A percentile compares a stretch with the other conserved stretches of the same genome.
These are phyloP conservation scores for Mollisiaceae sp. DNA, from an alignment of 2,329 filamentous ascomycete species.

Conservation along the genomic window DNA sequence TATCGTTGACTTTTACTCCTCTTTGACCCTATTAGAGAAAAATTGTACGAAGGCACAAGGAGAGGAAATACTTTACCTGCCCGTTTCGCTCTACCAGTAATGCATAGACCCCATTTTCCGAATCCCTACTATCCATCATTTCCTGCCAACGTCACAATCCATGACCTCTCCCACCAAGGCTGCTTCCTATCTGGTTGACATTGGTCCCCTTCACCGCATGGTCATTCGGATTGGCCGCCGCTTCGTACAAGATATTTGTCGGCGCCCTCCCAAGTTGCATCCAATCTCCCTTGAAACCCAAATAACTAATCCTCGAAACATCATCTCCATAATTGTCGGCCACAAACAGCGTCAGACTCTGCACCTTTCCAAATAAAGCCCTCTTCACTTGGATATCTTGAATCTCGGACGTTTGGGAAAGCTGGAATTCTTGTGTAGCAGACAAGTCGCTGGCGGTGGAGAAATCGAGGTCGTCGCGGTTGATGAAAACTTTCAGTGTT, in stretches of 20 bases:
- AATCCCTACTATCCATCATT: conserved; percentile 6
- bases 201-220: conserved; percentile 70
- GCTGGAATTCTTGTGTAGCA: conserved; percentile 76
- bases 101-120: not conserved
- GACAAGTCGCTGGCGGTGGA: conserved; percentile 69
- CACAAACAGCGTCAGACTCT: conserved; percentile 83
- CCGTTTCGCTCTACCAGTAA: not conserved
- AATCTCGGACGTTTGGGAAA: conserved; percentile 79
- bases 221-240: conserved; percentile 88
- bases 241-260: conserved; percentile 88
- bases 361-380: conserved; percentile 87
- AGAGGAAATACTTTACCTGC: not conserved
- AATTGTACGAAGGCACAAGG: not conserved
- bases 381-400: conserved; percentile 89
- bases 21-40: not conserved
- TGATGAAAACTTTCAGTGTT: conserved; percentile 86
- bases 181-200: conserved; percentile 60
- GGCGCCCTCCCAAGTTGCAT: conserved; percentile 85
- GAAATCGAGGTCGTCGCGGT: conserved; percentile 89
- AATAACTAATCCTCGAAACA: conserved; percentile 76
- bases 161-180: conserved; percentile 50
- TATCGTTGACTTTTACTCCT: not conserved
- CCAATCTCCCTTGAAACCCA: conserved; percentile 95
- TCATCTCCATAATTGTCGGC: conserved; percentile 88
- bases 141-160: not conserved